phyloP scores from a whole-genome alignment of 2,329 filamentous ascomycete genomes.

The Fusarium hostae region DNA sequence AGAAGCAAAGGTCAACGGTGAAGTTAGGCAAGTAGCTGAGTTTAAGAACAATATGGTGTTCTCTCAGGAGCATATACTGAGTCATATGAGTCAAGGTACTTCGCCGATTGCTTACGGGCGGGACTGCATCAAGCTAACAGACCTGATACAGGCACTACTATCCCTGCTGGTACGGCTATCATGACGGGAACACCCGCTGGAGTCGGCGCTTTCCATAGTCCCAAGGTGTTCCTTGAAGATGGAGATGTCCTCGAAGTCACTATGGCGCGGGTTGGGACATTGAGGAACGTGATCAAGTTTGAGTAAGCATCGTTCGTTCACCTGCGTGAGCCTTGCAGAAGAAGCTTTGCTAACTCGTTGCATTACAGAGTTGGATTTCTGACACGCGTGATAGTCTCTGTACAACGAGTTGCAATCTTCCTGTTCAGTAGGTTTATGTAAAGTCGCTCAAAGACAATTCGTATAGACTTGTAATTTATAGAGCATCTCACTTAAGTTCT shows the following conservation, averaged over 20 bases:
- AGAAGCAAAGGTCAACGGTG: background rate
- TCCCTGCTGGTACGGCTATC: background rate
- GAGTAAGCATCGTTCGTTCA: slow-evolving; percentile 1
- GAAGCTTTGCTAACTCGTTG: accelerated
- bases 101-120: accelerated
- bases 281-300: background rate
- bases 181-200: background rate
- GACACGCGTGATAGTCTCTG: background rate
- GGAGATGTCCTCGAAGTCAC: background rate
- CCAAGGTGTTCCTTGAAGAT: background rate
- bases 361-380: background rate
- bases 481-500: too few relatives aligned
- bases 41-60: background rate
- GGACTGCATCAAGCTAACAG: background rate
- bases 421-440: background rate
- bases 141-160: background rate
- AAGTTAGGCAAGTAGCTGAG: background rate
- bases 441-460: too few relatives aligned
- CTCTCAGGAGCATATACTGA: background rate
- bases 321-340: background rate
- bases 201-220: background rate
- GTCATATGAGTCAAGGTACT: background rate
- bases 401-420: background rate
- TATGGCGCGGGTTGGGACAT: background rate
- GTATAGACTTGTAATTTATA: too few relatives aligned